Conservation (phyloP, 169 alveolate genomes). For the Eimeria praecox region DNA sequence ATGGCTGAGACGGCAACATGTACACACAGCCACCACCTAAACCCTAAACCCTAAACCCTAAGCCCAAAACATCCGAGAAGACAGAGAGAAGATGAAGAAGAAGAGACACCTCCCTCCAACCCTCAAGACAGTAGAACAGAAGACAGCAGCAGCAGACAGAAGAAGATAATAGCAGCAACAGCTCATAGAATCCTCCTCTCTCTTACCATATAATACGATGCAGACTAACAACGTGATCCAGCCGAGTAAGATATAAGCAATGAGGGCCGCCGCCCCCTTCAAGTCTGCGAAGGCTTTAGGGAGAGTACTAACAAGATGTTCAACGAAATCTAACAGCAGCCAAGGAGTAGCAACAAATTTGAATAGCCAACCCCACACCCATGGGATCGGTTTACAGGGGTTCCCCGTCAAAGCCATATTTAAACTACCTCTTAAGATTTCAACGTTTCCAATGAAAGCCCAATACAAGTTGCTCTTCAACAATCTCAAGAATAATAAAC, state of each 20-base stretch:
- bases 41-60: too few species aligned
- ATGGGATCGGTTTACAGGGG: conserved; percentile 29
- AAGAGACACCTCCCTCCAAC: too few species aligned
- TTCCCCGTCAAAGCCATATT: conserved; percentile 48
- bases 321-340: conserved; percentile 25
- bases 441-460: conserved; percentile 58
- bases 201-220: conserved; percentile 4
- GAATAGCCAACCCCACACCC: conserved; percentile 48
- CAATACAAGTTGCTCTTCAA: conserved; percentile 48
- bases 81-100: too few species aligned
- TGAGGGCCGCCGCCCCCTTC: neutral
- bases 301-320: neutral
- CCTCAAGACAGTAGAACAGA: too few species aligned
- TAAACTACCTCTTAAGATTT: neutral
- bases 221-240: neutral
- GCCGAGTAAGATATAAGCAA: neutral
- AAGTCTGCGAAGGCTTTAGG: neutral
- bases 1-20: too few species aligned
- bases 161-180: neutral
- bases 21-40: too few species aligned
- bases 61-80: too few species aligned
- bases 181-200: too few species aligned
- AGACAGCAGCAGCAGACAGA: neutral
- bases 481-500: neutral
- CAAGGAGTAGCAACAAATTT: conserved; percentile 59